phyloP scores from a whole-genome alignment of 2,329 filamentous ascomycete species.

The Oidium heveae region DNA sequence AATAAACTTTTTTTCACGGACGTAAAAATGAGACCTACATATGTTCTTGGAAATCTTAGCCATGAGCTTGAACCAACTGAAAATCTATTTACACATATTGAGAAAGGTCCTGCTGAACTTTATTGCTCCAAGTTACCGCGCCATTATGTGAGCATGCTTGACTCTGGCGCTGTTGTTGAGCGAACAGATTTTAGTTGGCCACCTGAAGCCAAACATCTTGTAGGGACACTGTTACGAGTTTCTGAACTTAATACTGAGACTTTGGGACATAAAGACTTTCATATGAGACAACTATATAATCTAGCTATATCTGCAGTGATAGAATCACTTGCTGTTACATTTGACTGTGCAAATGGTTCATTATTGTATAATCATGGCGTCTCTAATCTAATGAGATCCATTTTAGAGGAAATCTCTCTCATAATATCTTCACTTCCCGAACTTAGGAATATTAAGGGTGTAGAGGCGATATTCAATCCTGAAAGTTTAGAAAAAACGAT shows the following conservation, averaged over 20 bases:
- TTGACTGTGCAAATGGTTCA: conserved; percentile 51
- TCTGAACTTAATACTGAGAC: conserved; percentile 34
- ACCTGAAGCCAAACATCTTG: conserved; percentile 28
- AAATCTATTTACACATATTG: conserved; percentile 17
- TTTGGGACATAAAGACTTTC: conserved; percentile 32
- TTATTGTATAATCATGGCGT: conserved; percentile 42
- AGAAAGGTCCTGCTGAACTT: conserved; percentile 15
- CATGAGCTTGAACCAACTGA: conserved; percentile 18
- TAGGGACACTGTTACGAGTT: conserved; percentile 35
- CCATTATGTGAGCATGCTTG: not conserved
- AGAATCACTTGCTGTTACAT: conserved; percentile 56
- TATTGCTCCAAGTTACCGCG: conserved; percentile 13
- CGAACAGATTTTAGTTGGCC: conserved; percentile 14
- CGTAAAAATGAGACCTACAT: conserved; percentile 38
- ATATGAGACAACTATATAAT: conserved; percentile 53
- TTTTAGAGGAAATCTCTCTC: conserved; percentile 48
- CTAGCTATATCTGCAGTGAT: conserved; percentile 52
- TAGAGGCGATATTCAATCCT: conserved; percentile 28
- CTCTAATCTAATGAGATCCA: conserved; percentile 37
- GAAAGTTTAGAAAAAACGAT: conserved; percentile 36
- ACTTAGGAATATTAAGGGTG: conserved; percentile 28
- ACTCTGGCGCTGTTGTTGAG: conserved; percentile 3
- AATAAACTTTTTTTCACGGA: conserved; percentile 47
- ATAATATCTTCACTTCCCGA: conserved; percentile 58
- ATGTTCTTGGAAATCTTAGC: conserved; percentile 24